Conservation (phyloP, 495 filamentous ascomycete species). For the Penicillium dipodomyicola region DNA sequence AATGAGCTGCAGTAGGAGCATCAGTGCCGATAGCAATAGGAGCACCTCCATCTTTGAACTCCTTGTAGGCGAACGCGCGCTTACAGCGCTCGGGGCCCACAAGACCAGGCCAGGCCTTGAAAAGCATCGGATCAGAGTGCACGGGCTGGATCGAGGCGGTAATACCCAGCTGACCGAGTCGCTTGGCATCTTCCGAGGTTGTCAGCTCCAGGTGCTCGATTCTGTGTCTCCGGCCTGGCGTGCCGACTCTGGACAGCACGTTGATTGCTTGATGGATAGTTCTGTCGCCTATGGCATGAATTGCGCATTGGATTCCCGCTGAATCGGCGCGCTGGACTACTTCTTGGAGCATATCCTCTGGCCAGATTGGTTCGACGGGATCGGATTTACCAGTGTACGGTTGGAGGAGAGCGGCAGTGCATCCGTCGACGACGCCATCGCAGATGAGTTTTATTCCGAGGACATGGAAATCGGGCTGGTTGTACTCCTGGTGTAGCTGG, state of each 20-base stretch:
- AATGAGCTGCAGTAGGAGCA: constrained; percentile 55
- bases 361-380: constrained; percentile 56
- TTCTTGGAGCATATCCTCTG: constrained; percentile 46
- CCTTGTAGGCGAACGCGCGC: constrained; percentile 60
- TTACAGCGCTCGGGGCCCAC: constrained; percentile 53
- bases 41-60: constrained; percentile 56
- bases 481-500: constrained; percentile 49
- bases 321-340: constrained; percentile 54
- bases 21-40: constrained; percentile 59
- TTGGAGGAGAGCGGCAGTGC: constrained; percentile 60
- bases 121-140: constrained; percentile 59
- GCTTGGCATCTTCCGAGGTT: constrained; percentile 48
- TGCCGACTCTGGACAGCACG: constrained; percentile 46
- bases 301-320: constrained; percentile 58
- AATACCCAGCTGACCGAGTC: constrained; percentile 56
- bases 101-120: constrained; percentile 57
- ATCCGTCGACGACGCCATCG: constrained; percentile 66
- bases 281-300: constrained; percentile 65
- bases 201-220: constrained; percentile 63
- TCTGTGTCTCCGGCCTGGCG: constrained; percentile 44
- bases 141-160: constrained; percentile 63
- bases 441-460: constrained; percentile 69
- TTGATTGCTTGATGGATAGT: constrained; percentile 57
- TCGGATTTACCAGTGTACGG: constrained; percentile 51
- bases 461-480: constrained; percentile 54